A percentile compares a stretch with the other conserved stretches of the same genome.
Evolutionary conservation across 768 basidiomycete species (phyloP).

Genomic region (Trametes meyenii): DNA sequence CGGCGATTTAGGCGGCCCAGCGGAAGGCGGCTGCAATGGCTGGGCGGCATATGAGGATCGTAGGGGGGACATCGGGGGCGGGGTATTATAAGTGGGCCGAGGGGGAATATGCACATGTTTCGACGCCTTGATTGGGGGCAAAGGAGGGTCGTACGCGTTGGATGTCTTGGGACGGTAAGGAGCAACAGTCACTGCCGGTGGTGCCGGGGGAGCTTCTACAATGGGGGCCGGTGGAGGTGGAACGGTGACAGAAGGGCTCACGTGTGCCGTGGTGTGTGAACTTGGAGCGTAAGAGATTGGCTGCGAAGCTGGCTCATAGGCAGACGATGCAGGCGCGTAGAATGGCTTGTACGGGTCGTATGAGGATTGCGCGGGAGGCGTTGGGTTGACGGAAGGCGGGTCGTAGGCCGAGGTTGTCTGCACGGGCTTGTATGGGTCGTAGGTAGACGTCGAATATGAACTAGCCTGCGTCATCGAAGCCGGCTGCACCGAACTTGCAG

Average conservation of each 20-base stretch:
- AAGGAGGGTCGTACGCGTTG: slow-evolving; percentile 80
- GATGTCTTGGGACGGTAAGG: slow-evolving; percentile 64
- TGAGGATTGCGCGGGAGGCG: slow-evolving; percentile 17
- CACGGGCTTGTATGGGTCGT: slow-evolving; percentile 34
- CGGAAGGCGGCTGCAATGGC: slow-evolving; percentile 21
- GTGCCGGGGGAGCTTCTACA: slow-evolving; percentile 23
- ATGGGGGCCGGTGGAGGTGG: slow-evolving; percentile 23
- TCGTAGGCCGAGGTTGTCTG: slow-evolving; percentile 27
- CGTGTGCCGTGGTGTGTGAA: slow-evolving; percentile 7
- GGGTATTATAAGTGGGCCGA: slow-evolving; percentile 10
- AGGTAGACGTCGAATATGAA: slow-evolving; percentile 21
- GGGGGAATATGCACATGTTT: slow-evolving; percentile 33
- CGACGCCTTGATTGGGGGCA: slow-evolving; percentile 51
- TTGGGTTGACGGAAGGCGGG: slow-evolving; percentile 28
- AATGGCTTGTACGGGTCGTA: slow-evolving; percentile 26
- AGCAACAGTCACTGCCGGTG: slow-evolving; percentile 44
- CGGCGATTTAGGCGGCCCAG: slow-evolving; percentile 9
- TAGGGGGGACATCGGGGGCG: slow-evolving; percentile 14
- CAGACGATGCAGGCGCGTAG: slow-evolving; percentile 4
- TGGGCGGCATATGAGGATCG: slow-evolving; percentile 7
- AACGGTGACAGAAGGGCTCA: slow-evolving; percentile 10
- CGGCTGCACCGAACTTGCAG: slow-evolving; percentile 22
- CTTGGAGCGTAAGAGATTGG: neutral
- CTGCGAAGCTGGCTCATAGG: slow-evolving; percentile 3
- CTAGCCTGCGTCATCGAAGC: slow-evolving; percentile 25